A percentile compares a stretch with the other conserved stretches of the same genome.
These are phyloP conservation scores for Apiotrichum porosum DNA, from an alignment of 1,284 basidiomycete species.

Conservation along the genomic window DNA sequence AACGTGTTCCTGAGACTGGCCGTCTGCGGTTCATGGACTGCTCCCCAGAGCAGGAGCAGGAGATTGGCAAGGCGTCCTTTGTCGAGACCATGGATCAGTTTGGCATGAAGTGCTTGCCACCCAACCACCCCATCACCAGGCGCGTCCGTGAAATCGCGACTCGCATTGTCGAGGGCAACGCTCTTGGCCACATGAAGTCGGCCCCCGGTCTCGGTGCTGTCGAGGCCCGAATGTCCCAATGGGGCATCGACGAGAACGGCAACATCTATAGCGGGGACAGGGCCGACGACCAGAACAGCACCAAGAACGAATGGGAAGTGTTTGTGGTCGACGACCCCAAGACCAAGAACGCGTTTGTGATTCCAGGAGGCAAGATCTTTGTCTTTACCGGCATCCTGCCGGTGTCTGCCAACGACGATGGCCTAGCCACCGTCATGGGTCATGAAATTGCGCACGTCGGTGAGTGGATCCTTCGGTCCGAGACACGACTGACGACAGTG, in stretches of 20 bases:
- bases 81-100: constrained; percentile 14
- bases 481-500: not conserved
- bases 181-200: constrained; percentile 60
- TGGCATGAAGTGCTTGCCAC: constrained; percentile 55
- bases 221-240: constrained; percentile 29
- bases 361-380: constrained; percentile 69
- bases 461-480: constrained; percentile 55
- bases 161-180: constrained; percentile 67
- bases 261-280: not conserved
- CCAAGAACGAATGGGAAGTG: constrained; percentile 52
- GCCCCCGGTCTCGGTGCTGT: constrained; percentile 36
- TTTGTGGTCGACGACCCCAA: constrained; percentile 72
- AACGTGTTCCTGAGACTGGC: constrained; percentile 75
- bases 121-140: constrained; percentile 60
- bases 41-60: constrained; percentile 57
- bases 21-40: constrained; percentile 79
- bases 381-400: constrained; percentile 89
- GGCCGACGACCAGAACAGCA: constrained; percentile 11
- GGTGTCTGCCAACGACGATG: constrained; percentile 69
- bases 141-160: constrained; percentile 67
- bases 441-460: constrained; percentile 88
- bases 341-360: constrained; percentile 74
- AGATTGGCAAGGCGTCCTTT: constrained; percentile 20
- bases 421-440: constrained; percentile 77
- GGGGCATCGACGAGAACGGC: constrained; percentile 26